These are phyloP conservation scores for Leccinum obscurum DNA, from an alignment of 768 basidiomycete genomes.

Conservation along the genomic window DNA sequence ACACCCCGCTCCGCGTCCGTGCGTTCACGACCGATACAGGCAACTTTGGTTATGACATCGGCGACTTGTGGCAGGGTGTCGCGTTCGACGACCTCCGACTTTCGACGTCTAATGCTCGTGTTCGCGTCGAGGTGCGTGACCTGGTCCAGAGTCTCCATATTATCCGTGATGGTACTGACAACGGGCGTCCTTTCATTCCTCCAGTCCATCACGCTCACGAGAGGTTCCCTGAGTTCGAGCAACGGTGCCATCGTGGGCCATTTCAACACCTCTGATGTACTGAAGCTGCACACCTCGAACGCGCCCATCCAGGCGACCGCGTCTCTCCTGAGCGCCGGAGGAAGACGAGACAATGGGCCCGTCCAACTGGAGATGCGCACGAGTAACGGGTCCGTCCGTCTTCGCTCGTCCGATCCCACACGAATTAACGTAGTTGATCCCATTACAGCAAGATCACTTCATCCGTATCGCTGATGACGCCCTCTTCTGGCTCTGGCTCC, in stretches of 20 bases:
- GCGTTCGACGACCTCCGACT: conserved; percentile 29
- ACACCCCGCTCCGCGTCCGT: conserved; percentile 25
- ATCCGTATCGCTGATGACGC: conserved; percentile 26
- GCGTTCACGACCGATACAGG: conserved; percentile 30
- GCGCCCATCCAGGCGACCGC: conserved; percentile 31
- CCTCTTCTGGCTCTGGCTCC: conserved; percentile 18
- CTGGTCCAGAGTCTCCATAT: not conserved
- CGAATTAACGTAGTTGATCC: not conserved
- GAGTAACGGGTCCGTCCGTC: conserved; percentile 21
- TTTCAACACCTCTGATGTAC: conserved; percentile 31
- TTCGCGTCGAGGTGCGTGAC: conserved; percentile 30
- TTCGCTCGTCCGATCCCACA: not conserved
- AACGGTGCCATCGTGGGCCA: conserved; percentile 40
- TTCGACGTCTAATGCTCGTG: conserved; percentile 24
- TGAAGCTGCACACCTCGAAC: conserved; percentile 39
- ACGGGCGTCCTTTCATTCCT: not conserved
- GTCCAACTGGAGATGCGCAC: conserved; percentile 22
- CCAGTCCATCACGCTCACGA: conserved; percentile 34
- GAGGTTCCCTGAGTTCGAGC: conserved; percentile 25
- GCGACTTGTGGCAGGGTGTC: conserved; percentile 29
- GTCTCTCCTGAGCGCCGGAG: conserved; percentile 18
- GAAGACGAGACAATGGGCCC: not conserved
- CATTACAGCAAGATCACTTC: conserved; percentile 20
- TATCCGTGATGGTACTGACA: not conserved
- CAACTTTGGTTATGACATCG: conserved; percentile 32